Conservation (phyloP, 176 grass and related monocot genomes). For the Musa acuminata region DNA sequence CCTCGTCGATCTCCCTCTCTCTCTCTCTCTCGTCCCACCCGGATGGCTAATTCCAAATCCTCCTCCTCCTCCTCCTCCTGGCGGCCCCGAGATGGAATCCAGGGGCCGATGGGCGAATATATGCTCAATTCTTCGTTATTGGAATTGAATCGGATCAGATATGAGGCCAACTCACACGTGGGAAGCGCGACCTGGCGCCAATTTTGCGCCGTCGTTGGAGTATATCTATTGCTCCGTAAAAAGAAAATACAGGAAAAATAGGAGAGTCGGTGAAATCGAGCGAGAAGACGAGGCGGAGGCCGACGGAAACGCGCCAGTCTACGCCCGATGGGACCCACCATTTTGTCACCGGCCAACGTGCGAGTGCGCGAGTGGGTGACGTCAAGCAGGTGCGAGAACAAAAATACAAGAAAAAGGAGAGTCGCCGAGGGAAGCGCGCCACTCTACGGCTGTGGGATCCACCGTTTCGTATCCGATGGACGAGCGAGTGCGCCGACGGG, state of each 20-base stretch:
- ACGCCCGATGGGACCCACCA: too few species aligned
- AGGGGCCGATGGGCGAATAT: neutral
- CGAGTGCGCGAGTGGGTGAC: too few species aligned
- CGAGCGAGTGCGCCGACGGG: too few species aligned
- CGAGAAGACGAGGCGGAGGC: too few species aligned
- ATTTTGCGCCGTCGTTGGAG: neutral
- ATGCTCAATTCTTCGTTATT: neutral
- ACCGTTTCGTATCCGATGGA: too few species aligned
- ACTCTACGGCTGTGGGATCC: too few species aligned
- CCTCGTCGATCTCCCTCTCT: neutral
- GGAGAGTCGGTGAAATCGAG: neutral
- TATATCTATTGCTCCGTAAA: neutral
- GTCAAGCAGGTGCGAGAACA: too few species aligned
- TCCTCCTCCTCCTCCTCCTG: neutral
- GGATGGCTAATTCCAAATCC: slow-evolving; percentile 9
- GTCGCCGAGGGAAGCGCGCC: too few species aligned
- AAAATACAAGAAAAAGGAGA: too few species aligned
- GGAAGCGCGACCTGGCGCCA: neutral
- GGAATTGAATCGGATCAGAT: neutral
- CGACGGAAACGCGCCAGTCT: too few species aligned
- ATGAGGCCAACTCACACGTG: neutral
- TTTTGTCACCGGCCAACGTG: too few species aligned
- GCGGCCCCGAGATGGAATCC: neutral
- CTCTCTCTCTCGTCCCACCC: neutral
- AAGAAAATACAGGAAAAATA: neutral